These are phyloP conservation scores for Croton setiger DNA, from an alignment of 441 rosid genomes.

Conservation along the genomic window DNA sequence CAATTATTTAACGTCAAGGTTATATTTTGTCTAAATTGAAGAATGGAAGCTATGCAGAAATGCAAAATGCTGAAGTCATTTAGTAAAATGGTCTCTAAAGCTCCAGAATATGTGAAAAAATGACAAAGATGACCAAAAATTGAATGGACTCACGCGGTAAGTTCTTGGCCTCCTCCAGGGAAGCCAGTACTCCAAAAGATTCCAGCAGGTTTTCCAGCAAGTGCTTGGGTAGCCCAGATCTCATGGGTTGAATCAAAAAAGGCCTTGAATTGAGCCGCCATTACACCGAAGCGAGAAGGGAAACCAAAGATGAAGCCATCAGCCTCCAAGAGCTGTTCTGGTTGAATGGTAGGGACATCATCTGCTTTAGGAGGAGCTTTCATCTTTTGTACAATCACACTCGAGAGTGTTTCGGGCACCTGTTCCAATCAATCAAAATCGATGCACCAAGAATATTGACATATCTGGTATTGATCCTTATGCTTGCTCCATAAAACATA, in stretches of 20 bases:
- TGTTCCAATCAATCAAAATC: constrained; percentile 24
- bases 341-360: constrained; percentile 43
- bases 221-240: constrained; percentile 71
- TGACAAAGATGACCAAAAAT: background rate
- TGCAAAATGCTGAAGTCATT: background rate
- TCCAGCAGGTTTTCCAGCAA: constrained; percentile 95
- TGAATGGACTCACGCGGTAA: constrained; percentile 62
- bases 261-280: constrained; percentile 86
- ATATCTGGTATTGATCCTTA: background rate
- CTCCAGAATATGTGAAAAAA: background rate
- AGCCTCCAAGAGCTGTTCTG: constrained; percentile 74
- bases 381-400: constrained; percentile 64
- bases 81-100: background rate
- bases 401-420: constrained; percentile 75
- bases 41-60: background rate
- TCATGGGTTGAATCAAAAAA: constrained; percentile 73
- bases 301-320: constrained; percentile 90
- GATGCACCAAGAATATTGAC: background rate
- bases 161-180: constrained; percentile 97
- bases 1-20: background rate
- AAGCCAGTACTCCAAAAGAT: constrained; percentile 97
- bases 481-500: background rate
- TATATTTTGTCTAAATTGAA: background rate
- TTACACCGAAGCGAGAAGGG: constrained; percentile 88
- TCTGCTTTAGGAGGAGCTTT: constrained; percentile 40